Percentiles rank a stretch among this genome's conserved stretches.
Evolutionary conservation across 1,284 basidiomycete genomes (phyloP).

Genomic region (Moesziomyces sp.): DNA sequence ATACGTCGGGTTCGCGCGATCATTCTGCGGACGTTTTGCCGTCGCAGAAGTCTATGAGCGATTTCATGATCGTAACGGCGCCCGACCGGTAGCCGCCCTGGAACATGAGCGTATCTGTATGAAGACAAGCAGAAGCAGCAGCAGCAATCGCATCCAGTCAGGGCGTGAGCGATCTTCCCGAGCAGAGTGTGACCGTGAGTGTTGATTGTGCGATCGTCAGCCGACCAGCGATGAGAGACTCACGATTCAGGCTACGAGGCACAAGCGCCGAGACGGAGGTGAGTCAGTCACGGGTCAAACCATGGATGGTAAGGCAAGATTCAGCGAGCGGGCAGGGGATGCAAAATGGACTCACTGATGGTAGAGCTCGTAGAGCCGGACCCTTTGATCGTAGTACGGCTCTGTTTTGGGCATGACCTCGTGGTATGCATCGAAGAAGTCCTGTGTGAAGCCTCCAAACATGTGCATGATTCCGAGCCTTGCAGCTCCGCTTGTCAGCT

Average conservation of each 20-base stretch:
- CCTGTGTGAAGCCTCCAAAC: conserved; percentile 46
- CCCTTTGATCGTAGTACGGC: conserved; percentile 32
- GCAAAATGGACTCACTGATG: conserved; percentile 34
- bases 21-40: conserved; percentile 4
- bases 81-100: conserved; percentile 37
- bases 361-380: conserved; percentile 40
- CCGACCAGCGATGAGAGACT: conserved; percentile 3
- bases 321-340: neutral
- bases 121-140: neutral
- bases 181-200: neutral
- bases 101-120: conserved; percentile 42
- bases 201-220: too few species aligned
- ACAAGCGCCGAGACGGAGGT: neutral
- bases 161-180: neutral
- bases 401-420: conserved; percentile 23
- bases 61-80: conserved; percentile 42
- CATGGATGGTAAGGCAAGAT: neutral
- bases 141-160: neutral
- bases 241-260: conserved; percentile 26
- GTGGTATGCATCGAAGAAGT: conserved; percentile 48
- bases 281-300: neutral
- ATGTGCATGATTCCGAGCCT: conserved; percentile 49
- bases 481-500: neutral
- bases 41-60: conserved; percentile 31
- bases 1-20: neutral